Evolutionary conservation across 225 moss, liverwort and hornwort species (phyloP).

Genomic region (Ulota crispa): DNA sequence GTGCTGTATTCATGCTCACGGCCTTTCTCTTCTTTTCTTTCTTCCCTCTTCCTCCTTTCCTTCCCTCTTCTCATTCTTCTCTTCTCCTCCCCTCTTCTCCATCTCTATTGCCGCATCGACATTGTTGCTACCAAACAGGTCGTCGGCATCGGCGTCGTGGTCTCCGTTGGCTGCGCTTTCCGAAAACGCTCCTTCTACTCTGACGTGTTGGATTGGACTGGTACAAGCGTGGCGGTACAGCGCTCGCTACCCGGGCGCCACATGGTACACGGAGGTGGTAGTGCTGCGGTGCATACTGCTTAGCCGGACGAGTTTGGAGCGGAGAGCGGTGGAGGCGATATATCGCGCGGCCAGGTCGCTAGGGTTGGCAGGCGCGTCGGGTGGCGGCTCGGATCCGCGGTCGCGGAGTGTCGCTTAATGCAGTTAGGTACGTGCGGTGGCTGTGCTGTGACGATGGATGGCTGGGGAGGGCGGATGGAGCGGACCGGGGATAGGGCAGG

Average conservation of each 20-base stretch:
- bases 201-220: neutral
- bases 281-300: slow-evolving; percentile 4
- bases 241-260: slow-evolving; percentile 7
- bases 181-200: neutral
- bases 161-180: neutral
- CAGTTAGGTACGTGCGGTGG: slow-evolving; percentile 42
- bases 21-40: neutral
- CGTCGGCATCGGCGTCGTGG: neutral
- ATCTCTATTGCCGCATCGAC: neutral
- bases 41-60: neutral
- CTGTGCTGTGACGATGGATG: neutral
- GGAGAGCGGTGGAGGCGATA: neutral
- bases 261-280: neutral
- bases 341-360: neutral
- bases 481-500: slow-evolving; percentile 10
- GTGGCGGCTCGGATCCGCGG: slow-evolving; percentile 28
- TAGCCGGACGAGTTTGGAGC: neutral
- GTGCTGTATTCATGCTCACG: neutral
- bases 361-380: slow-evolving; percentile 25
- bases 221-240: neutral
- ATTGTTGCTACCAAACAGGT: neutral
- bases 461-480: neutral
- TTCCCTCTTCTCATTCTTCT: neutral
- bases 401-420: slow-evolving; percentile 31
- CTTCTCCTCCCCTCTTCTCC: neutral